A percentile compares a stretch with the other conserved stretches of the same genome.
phyloP scores from a whole-genome alignment of 768 basidiomycete genomes.

The Cyclocybe cylindracea region DNA sequence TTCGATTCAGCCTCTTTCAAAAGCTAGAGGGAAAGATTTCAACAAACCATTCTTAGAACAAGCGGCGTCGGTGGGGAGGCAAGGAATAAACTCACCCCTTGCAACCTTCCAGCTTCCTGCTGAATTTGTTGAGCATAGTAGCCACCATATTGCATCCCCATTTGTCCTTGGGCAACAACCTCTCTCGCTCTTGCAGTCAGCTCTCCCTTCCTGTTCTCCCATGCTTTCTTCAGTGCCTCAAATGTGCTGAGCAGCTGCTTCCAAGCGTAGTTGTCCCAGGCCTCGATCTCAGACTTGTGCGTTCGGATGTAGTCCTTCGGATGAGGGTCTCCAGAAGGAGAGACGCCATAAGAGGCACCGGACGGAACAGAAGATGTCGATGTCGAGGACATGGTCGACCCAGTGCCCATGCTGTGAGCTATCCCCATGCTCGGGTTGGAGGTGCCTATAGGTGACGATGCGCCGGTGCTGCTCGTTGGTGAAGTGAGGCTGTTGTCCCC shows the following conservation, averaged over 20 bases:
- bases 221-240: constrained; percentile 64
- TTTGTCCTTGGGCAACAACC: constrained; percentile 46
- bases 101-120: constrained; percentile 58
- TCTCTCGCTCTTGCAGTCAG: constrained; percentile 47
- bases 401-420: constrained; percentile 14
- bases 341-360: constrained; percentile 20
- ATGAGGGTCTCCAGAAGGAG: constrained; percentile 48
- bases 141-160: constrained; percentile 38
- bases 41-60: neutral
- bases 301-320: constrained; percentile 68
- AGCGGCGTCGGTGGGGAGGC: neutral
- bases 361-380: constrained; percentile 6
- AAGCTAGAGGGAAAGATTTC: constrained; percentile 35
- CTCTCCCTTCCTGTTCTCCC: constrained; percentile 62
- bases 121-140: constrained; percentile 50
- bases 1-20: constrained; percentile 56
- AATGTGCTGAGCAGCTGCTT: constrained; percentile 66
- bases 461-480: constrained; percentile 19
- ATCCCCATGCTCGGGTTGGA: constrained; percentile 16
- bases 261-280: constrained; percentile 73
- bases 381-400: constrained; percentile 18
- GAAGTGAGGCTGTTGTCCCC: constrained; percentile 22
- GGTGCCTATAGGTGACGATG: constrained; percentile 15
- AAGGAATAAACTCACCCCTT: constrained; percentile 47
- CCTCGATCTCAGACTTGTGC: constrained; percentile 68